phyloP scores from a whole-genome alignment of 2,329 filamentous ascomycete genomes.

The Colletotrichum ledebouriae region DNA sequence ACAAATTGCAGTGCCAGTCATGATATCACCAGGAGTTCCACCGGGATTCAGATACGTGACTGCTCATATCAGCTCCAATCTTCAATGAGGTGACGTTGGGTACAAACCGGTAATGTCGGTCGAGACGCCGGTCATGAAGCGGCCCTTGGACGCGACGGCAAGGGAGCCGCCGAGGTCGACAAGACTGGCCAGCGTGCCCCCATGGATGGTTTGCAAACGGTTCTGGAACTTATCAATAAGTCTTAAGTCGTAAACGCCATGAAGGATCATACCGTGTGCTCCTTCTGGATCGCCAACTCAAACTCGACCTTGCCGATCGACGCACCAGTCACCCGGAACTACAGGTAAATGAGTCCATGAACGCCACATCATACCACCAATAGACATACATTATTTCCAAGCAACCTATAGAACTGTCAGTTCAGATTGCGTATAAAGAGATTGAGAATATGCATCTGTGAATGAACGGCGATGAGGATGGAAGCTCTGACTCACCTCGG shows the following conservation, averaged over 20 bases:
- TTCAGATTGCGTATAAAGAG: no score
- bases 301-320: slow-evolving; percentile 78
- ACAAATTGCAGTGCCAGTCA: slow-evolving; percentile 69
- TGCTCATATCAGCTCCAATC: slow-evolving; percentile 46
- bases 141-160: slow-evolving; percentile 73
- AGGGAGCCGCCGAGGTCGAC: slow-evolving; percentile 76
- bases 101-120: slow-evolving; percentile 72
- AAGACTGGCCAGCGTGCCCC: slow-evolving; percentile 83
- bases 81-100: no score
- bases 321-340: slow-evolving; percentile 78
- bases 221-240: slow-evolving; percentile 64
- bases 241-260: background rate
- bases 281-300: slow-evolving; percentile 79
- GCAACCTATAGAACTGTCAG: slow-evolving; percentile 48
- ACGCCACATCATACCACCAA: no score
- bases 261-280: slow-evolving; percentile 74
- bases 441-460: background rate
- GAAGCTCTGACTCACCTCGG: slow-evolving; percentile 73
- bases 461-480: background rate
- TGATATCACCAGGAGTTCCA: slow-evolving; percentile 67
- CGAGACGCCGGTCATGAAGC: slow-evolving; percentile 74
- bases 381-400: slow-evolving; percentile 56
- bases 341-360: slow-evolving; percentile 16
- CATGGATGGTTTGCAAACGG: slow-evolving; percentile 81
- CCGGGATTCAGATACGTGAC: slow-evolving; percentile 74